phyloP scores from a whole-genome alignment of 495 filamentous ascomycete genomes.

The Acidomyces sp. region DNA sequence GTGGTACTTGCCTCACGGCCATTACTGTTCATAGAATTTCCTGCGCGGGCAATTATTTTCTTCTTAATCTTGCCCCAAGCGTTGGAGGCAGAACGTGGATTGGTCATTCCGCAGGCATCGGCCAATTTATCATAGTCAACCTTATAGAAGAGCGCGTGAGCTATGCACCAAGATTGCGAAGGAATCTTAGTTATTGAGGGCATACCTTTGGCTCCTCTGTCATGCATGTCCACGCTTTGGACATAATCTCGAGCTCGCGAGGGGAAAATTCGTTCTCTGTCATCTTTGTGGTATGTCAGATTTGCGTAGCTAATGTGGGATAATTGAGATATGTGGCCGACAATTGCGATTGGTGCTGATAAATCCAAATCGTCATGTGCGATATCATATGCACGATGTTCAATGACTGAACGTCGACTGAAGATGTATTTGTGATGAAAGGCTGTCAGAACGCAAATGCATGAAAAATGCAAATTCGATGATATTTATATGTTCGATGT shows the following conservation, averaged over 20 bases:
- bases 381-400: too few species aligned
- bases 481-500: too few species aligned
- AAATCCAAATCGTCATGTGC: too few species aligned
- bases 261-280: neutral
- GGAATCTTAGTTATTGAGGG: too few species aligned
- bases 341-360: neutral
- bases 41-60: neutral
- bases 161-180: neutral
- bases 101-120: neutral
- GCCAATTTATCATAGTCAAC: constrained; percentile 6
- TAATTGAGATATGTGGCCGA: neutral
- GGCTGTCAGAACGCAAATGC: too few species aligned
- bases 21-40: neutral
- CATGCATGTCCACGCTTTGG: neutral
- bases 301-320: neutral
- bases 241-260: constrained; percentile 1
- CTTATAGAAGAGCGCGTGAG: neutral
- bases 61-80: constrained; percentile 1
- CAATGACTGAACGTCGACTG: too few species aligned
- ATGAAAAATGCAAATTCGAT: too few species aligned
- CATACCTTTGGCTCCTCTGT: neutral
- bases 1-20: neutral
- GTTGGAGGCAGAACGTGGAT: constrained; percentile 4
- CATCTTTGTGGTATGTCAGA: constrained; percentile 2
- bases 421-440: too few species aligned